A percentile compares a stretch with the other conserved stretches of the same genome.
Evolutionary conservation across 1,284 basidiomycete species (phyloP).

Genomic region (Ustilago crameri): DNA sequence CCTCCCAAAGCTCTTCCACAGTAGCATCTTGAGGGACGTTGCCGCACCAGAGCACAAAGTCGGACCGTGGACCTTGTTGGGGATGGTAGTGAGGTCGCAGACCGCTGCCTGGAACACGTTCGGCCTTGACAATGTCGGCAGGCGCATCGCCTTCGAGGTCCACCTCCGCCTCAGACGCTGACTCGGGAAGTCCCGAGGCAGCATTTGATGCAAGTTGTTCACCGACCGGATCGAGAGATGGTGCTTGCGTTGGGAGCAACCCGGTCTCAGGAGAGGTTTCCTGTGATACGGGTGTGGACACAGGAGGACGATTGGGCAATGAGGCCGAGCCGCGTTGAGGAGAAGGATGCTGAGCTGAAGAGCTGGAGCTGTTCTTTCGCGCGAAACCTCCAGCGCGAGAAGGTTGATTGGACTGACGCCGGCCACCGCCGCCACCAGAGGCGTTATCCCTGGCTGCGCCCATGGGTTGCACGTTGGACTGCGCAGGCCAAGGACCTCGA

Average conservation of each 20-base stretch:
- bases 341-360: conserved; percentile 22
- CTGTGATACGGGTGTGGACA: neutral
- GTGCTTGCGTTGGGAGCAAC: neutral
- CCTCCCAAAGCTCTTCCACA: conserved; percentile 86
- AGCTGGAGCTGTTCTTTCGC: conserved; percentile 26
- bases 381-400: conserved; percentile 6
- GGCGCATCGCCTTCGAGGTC: conserved; percentile 8
- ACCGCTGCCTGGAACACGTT: conserved; percentile 39
- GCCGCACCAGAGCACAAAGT: conserved; percentile 96
- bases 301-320: conserved; percentile 17
- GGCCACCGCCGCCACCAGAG: conserved; percentile 12
- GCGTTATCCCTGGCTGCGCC: conserved; percentile 8
- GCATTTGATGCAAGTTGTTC: neutral
- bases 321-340: conserved; percentile 13
- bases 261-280: neutral
- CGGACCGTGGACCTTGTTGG: conserved; percentile 74
- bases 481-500: conserved; percentile 12
- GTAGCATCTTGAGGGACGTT: conserved; percentile 85
- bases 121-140: conserved; percentile 11
- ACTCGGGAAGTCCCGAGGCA: neutral
- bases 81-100: conserved; percentile 48
- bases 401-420: conserved; percentile 25
- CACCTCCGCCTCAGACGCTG: conserved; percentile 7
- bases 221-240: conserved; percentile 2
- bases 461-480: neutral